Percentiles rank a stretch among this genome's conserved stretches.
Evolutionary conservation across 257 asterid genomes (phyloP).

Genomic region (Striga asiatica): DNA sequence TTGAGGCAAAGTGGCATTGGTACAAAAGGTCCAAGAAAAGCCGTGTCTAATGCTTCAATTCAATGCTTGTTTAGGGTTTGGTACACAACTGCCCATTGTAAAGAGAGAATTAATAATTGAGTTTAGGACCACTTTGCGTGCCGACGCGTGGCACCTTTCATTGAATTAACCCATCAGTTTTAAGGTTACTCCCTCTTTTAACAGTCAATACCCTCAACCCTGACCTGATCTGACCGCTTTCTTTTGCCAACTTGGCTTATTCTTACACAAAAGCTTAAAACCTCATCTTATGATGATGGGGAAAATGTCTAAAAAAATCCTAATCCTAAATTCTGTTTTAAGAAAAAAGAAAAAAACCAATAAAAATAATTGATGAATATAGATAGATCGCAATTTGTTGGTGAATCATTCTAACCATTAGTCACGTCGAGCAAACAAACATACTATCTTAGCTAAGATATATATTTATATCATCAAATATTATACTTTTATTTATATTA

Average conservation of each 20-base stretch:
- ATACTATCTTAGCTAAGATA: too few relatives aligned
- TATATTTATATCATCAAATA: too few relatives aligned
- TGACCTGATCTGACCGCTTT: background rate
- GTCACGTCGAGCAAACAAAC: too few relatives aligned
- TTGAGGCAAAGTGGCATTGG: background rate
- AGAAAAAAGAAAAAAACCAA: too few relatives aligned
- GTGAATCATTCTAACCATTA: too few relatives aligned
- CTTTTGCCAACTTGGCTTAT: background rate
- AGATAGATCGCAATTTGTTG: too few relatives aligned
- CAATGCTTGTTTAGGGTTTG: constrained; percentile 12
- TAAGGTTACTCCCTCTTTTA: constrained; percentile 21
- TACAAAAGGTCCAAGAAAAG: background rate
- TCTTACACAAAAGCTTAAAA: background rate
- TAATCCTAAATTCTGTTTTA: too few relatives aligned
- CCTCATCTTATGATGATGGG: background rate
- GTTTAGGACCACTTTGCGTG: constrained; percentile 8
- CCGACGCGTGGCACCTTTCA: constrained; percentile 29
- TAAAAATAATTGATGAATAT: too few relatives aligned
- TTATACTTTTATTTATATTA: too few relatives aligned
- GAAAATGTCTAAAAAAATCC: too few relatives aligned
- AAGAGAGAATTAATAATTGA: background rate
- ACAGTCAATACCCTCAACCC: background rate
- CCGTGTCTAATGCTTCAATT: constrained; percentile 4
- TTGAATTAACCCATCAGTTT: constrained; percentile 21
- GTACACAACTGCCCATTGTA: constrained; percentile 10